phyloP scores from a whole-genome alignment of 495 filamentous ascomycete species.

The Daldinia childiae region DNA sequence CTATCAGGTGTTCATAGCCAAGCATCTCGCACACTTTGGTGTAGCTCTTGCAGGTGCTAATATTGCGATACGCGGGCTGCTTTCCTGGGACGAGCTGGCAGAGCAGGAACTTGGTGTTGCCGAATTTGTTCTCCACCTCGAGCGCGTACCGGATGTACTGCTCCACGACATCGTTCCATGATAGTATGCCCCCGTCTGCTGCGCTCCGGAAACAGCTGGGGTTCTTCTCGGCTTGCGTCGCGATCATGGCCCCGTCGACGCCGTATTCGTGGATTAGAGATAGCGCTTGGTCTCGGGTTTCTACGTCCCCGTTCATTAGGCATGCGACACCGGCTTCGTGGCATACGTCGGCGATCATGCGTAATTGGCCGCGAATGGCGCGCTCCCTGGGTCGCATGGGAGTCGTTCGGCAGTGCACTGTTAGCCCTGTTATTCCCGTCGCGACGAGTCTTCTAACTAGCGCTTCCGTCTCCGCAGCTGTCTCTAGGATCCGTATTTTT shows the following conservation, averaged over 20 bases:
- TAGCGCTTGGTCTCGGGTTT: conserved; percentile 70
- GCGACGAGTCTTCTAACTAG: conserved; percentile 77
- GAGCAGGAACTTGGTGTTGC: conserved; percentile 93
- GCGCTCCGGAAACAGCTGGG: conserved; percentile 78
- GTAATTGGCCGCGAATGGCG: conserved; percentile 85
- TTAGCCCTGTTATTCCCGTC: conserved; percentile 91
- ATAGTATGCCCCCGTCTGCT: conserved; percentile 69
- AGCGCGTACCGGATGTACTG: conserved; percentile 76
- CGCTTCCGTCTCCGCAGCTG: conserved; percentile 71
- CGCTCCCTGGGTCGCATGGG: conserved; percentile 91
- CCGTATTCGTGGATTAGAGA: conserved; percentile 75
- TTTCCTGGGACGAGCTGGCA: conserved; percentile 87
- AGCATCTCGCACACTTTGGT: conserved; percentile 68
- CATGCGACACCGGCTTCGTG: conserved; percentile 84
- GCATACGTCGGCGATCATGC: conserved; percentile 81
- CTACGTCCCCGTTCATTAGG: conserved; percentile 94
- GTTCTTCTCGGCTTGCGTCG: conserved; percentile 88
- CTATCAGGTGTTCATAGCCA: conserved; percentile 66
- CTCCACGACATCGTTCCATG: conserved; percentile 78
- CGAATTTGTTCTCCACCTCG: conserved; percentile 81
- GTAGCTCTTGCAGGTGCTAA: conserved; percentile 71
- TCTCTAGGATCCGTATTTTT: conserved; percentile 91
- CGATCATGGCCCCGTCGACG: conserved; percentile 97
- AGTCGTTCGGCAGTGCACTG: conserved; percentile 94
- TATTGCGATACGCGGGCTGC: conserved; percentile 60